Conservation (phyloP, 768 basidiomycete genomes). For the Pleurotus giganteus region DNA sequence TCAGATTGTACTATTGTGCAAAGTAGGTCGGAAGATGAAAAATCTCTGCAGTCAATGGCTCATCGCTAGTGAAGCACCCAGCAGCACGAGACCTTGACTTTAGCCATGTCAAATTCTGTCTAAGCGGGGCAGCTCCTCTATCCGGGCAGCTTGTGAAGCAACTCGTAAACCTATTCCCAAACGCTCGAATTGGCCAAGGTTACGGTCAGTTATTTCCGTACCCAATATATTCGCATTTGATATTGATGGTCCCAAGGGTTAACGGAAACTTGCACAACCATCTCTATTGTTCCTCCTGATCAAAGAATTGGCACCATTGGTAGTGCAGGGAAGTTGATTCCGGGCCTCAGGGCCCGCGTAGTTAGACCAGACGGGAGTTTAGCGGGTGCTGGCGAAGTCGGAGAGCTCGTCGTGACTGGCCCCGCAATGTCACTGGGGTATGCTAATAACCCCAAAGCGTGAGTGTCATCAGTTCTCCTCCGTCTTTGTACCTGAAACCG, state of each 20-base stretch:
- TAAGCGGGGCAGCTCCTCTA: constrained; percentile 65
- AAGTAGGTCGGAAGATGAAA: constrained; percentile 34
- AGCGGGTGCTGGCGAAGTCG: constrained; percentile 38
- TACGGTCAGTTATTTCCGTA: constrained; percentile 40
- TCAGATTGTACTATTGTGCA: constrained; percentile 64
- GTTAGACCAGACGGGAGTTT: constrained; percentile 40
- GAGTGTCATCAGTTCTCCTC: constrained; percentile 20
- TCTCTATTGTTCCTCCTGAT: constrained; percentile 43
- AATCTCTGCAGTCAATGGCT: background rate
- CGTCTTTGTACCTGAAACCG: constrained; percentile 15
- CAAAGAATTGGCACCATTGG: constrained; percentile 49
- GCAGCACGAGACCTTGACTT: constrained; percentile 48
- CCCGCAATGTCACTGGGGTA: constrained; percentile 64
- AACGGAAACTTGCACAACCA: constrained; percentile 60
- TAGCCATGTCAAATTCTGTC: constrained; percentile 46
- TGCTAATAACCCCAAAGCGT: constrained; percentile 59
- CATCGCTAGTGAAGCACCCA: constrained; percentile 41
- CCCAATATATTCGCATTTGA: background rate
- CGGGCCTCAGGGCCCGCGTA: constrained; percentile 46
- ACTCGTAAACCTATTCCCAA: constrained; percentile 47
- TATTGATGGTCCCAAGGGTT: constrained; percentile 38
- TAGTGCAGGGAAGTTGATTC: constrained; percentile 55
- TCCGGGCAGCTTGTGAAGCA: constrained; percentile 51
- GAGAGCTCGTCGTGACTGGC: constrained; percentile 43
- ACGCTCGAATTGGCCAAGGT: constrained; percentile 63